Conservation (phyloP, 179 eudicot species). For the Spergularia azorica region DNA sequence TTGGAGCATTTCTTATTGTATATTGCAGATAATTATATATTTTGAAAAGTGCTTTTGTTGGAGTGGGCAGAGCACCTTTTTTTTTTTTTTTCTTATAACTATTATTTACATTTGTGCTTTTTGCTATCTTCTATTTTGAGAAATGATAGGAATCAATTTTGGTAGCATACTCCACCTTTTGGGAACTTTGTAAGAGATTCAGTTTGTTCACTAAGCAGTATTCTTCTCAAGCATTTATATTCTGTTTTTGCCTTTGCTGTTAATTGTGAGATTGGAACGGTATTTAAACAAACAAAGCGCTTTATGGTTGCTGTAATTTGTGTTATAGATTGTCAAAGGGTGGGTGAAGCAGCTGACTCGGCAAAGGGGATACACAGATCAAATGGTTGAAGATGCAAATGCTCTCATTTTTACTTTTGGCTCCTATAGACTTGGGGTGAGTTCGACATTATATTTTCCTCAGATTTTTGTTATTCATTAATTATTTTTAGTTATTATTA, state of each 20-base stretch:
- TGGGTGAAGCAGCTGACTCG: slow-evolving; percentile 92
- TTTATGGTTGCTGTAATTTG: neutral
- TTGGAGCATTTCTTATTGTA: neutral
- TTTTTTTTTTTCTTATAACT: neutral
- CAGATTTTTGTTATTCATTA: neutral
- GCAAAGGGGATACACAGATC: slow-evolving; percentile 77
- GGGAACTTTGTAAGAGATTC: neutral
- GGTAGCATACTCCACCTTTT: neutral
- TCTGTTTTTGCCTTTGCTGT: neutral
- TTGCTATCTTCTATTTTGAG: neutral
- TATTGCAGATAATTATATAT: neutral
- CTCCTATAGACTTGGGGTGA: slow-evolving; percentile 89
- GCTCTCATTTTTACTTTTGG: slow-evolving; percentile 86
- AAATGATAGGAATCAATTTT: neutral
- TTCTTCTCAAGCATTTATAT: neutral
- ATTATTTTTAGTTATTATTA: neutral
- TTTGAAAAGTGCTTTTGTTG: neutral
- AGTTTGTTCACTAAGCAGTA: neutral
- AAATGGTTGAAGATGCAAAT: slow-evolving; percentile 93
- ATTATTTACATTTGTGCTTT: no score
- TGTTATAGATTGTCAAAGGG: slow-evolving; percentile 61
- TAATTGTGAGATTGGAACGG: neutral
- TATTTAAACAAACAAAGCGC: neutral
- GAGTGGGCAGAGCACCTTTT: neutral
- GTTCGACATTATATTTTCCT: slow-evolving; percentile 14